Conservation (phyloP, 108 stramenopile species). For the Nannochloropsis oceanica region DNA sequence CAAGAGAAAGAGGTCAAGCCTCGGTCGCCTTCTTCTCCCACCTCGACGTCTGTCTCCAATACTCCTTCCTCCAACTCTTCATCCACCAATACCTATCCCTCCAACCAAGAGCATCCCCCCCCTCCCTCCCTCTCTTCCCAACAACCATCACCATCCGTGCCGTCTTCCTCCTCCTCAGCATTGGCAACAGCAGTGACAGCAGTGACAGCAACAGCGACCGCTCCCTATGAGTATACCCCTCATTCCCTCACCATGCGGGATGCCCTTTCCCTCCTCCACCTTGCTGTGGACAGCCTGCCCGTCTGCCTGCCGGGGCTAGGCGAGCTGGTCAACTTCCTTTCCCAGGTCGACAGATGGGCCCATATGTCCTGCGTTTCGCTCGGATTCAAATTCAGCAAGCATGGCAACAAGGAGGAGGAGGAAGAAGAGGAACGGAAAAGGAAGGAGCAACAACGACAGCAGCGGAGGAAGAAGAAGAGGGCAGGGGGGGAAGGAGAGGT, state of each 20-base stretch:
- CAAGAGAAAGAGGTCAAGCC: too few relatives aligned
- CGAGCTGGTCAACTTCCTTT: not conserved
- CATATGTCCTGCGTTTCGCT: not conserved
- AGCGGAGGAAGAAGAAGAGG: not conserved
- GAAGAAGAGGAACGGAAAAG: not conserved
- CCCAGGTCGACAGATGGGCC: not conserved
- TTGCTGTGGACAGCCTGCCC: not conserved
- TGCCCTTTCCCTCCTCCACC: not conserved
- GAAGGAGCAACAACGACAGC: too few relatives aligned
- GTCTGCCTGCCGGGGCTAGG: not conserved
- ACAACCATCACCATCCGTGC: not conserved
- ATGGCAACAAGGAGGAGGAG: not conserved
- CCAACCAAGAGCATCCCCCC: not conserved
- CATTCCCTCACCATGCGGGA: not conserved
- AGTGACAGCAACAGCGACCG: not conserved
- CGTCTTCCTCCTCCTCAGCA: not conserved
- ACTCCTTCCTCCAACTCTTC: too few relatives aligned
- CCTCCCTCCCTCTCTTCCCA: not conserved
- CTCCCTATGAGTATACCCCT: not conserved
- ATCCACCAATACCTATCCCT: too few relatives aligned
- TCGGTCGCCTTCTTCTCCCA: too few relatives aligned
- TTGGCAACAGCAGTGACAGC: too few relatives aligned
- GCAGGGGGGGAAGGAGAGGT: not conserved
- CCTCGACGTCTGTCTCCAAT: too few relatives aligned
- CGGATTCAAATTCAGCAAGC: not conserved